phyloP scores from a whole-genome alignment of 2,329 filamentous ascomycete species.

The Rutstroemia sp. region DNA sequence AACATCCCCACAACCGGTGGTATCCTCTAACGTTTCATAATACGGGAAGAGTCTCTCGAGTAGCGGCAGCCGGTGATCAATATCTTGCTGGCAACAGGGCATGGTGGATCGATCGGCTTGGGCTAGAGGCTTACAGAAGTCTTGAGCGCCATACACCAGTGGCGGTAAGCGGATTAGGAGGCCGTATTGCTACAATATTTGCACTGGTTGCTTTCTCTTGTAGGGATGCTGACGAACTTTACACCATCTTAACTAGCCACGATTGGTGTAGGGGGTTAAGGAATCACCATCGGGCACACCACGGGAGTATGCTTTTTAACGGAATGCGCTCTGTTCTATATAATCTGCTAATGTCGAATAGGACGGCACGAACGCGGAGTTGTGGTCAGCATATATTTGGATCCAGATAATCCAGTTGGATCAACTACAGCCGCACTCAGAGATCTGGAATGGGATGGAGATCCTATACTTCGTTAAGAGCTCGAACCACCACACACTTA shows the following conservation, averaged over 20 bases:
- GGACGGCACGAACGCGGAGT: constrained; percentile 16
- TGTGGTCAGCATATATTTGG: constrained; percentile 21
- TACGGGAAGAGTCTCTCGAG: constrained; percentile 7
- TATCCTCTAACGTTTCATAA: constrained; percentile 15
- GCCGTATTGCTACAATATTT: constrained; percentile 18
- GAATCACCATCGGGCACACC: constrained; percentile 14
- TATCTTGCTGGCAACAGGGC: constrained; percentile 11
- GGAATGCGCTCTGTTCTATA: background rate
- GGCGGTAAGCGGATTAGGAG: constrained; percentile 13
- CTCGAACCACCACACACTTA: too few species aligned
- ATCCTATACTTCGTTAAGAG: constrained; percentile 6
- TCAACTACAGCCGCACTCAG: constrained; percentile 15
- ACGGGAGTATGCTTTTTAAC: constrained; percentile 17
- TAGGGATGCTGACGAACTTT: background rate
- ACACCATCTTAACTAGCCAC: constrained; percentile 10
- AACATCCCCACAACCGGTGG: constrained; percentile 14
- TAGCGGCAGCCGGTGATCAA: constrained; percentile 6
- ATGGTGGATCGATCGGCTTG: constrained; percentile 15
- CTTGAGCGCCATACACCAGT: background rate
- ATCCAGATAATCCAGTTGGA: constrained; percentile 20
- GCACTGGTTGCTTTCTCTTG: constrained; percentile 24
- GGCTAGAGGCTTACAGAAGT: constrained; percentile 9
- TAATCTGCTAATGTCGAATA: background rate
- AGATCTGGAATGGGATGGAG: constrained; percentile 13
- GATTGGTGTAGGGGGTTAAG: constrained; percentile 17